Evolutionary conservation across 2,329 filamentous ascomycete genomes (phyloP).

Genomic region (Aureobasidium sp.): DNA sequence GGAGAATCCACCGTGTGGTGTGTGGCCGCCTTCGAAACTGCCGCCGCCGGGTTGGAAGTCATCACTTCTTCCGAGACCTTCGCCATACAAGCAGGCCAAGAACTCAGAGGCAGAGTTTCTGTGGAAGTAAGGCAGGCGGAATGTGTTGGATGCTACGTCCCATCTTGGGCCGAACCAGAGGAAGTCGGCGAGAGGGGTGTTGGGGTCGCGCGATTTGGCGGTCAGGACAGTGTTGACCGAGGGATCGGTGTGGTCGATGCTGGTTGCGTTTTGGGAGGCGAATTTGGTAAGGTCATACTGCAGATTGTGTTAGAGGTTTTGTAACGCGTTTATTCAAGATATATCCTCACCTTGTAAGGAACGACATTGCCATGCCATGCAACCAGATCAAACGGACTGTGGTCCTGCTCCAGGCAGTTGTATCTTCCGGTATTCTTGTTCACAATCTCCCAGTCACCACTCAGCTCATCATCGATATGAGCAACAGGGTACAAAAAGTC

Average conservation of each 20-base stretch:
- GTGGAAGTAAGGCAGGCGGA: constrained; percentile 31
- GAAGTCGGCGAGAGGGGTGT: constrained; percentile 29
- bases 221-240: constrained; percentile 31
- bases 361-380: constrained; percentile 34
- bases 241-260: constrained; percentile 31
- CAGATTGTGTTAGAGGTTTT: background rate
- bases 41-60: constrained; percentile 34
- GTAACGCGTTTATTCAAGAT: background rate
- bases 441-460: constrained; percentile 26
- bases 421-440: constrained; percentile 29
- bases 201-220: constrained; percentile 28
- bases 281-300: constrained; percentile 47
- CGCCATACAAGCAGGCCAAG: constrained; percentile 28
- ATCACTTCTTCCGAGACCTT: constrained; percentile 31
- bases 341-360: constrained; percentile 32
- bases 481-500: constrained; percentile 31
- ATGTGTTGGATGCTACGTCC: constrained; percentile 31
- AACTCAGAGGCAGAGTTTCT: constrained; percentile 31
- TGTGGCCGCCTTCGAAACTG: constrained; percentile 29
- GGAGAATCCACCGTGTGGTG: constrained; percentile 32
- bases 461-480: constrained; percentile 28
- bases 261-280: constrained; percentile 29
- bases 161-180: constrained; percentile 31
- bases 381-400: constrained; percentile 36
- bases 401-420: constrained; percentile 27